Conservation (phyloP, 257 asterid species). For the Primulina huaijiensis region DNA sequence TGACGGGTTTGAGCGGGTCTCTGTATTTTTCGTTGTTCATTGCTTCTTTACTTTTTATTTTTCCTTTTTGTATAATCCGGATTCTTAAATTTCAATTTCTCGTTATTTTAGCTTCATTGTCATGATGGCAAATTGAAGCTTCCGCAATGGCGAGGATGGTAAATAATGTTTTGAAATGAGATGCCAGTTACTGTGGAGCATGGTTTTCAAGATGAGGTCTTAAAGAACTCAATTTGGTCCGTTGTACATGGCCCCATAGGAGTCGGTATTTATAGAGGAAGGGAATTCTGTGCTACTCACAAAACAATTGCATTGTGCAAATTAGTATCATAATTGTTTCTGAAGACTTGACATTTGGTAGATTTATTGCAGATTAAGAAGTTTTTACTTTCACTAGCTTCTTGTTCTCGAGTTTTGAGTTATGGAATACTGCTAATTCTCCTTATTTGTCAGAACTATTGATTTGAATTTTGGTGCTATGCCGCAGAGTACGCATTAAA, state of each 20-base stretch:
- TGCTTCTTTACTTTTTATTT: too few species aligned
- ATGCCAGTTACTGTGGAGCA: not conserved
- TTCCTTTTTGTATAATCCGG: not conserved
- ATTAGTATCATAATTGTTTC: not conserved
- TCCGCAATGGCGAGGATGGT: not conserved
- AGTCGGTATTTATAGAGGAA: not conserved
- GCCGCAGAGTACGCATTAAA: not conserved
- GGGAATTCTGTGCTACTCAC: not conserved
- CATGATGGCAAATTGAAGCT: not conserved
- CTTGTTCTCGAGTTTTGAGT: not conserved
- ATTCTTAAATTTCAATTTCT: not conserved
- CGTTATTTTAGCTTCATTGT: not conserved
- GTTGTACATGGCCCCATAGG: not conserved
- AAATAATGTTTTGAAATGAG: not conserved
- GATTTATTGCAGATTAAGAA: too few species aligned
- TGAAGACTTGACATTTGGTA: not conserved
- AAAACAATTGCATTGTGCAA: not conserved
- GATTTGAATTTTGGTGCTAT: not conserved
- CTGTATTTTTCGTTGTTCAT: too few species aligned
- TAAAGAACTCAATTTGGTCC: not conserved
- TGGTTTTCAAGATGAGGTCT: not conserved
- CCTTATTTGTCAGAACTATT: too few species aligned
- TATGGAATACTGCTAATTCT: not conserved
- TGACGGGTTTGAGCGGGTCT: too few species aligned
- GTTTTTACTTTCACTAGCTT: not conserved